Percentiles rank a stretch among this genome's conserved stretches.
These are phyloP conservation scores for Orobanche coerulescens DNA, from an alignment of 257 asterid genomes.

Conservation along the genomic window DNA sequence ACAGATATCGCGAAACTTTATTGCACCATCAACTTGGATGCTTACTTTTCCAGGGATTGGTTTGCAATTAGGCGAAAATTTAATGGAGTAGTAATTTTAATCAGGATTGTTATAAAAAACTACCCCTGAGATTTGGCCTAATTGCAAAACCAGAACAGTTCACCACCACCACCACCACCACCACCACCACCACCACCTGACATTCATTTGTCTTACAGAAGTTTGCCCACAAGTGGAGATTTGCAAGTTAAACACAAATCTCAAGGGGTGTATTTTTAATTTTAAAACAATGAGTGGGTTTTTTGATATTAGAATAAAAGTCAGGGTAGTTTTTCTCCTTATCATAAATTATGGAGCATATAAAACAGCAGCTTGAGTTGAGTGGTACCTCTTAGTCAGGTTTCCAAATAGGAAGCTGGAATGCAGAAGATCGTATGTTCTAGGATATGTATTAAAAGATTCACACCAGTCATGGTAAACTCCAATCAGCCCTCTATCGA, in stretches of 20 bases:
- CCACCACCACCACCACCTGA: too few species aligned
- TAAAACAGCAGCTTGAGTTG: not conserved
- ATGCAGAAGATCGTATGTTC: conserved; percentile 89
- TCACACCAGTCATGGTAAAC: conserved; percentile 99
- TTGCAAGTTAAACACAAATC: too few species aligned
- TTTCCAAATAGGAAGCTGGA: conserved; percentile 69
- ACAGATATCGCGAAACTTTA: not conserved
- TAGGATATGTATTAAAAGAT: conserved; percentile 80
- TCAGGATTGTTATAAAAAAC: too few species aligned
- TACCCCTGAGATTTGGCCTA: not conserved
- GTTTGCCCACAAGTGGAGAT: not conserved
- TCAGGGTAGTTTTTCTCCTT: not conserved
- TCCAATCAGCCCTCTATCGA: conserved; percentile 86
- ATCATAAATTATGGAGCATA: not conserved
- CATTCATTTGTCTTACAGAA: too few species aligned
- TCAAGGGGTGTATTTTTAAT: not conserved
- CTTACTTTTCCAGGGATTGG: not conserved
- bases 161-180: too few species aligned
- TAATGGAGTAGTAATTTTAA: too few species aligned
- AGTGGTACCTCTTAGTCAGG: conserved; percentile 53
- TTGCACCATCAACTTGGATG: not conserved
- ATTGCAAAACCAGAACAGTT: too few species aligned
- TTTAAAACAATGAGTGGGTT: too few species aligned
- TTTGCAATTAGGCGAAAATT: too few species aligned
- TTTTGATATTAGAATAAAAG: too few species aligned